Base-by-base conservation (phyloP, 257 asterid genomes). In the Phtheirospermum japonicum region DNA sequence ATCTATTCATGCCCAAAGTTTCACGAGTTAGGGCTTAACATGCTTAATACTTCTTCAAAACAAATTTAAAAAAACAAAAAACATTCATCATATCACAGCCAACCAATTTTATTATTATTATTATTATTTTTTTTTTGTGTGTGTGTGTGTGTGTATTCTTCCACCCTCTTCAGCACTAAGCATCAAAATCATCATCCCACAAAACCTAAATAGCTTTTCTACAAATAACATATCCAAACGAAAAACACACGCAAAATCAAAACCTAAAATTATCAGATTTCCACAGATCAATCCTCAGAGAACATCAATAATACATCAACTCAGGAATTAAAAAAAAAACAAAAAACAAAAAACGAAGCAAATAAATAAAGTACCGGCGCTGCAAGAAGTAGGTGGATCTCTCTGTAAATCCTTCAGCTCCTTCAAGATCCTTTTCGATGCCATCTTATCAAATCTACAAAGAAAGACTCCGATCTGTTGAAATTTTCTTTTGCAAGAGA, bases 371-470 rank as follows among this genome's bases (percentile, higher is more conserved):
- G 39, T 70, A 79, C 90, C 88, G 13, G 88, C 95, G 69, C 95
- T 83, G 83, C 90, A 86, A 23, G 90, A 83, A 58, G 88, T 76
- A 19, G 90, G 95, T 32, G 95, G 90, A 56, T 83, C 95, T 60
- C 77, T 83, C 79, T 82, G 94, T 40, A 83, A 82, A 79, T 85
- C 88, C 71, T 80, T 85, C 59, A 85, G 83, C 75, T 85, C 90
- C 75, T 85, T 86, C 83, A 81, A 65, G 68, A 86, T 86, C 75
- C 95, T 78, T 59, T 86, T 86, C 64, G 90, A 86, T 71, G 95
- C 88, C 95, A 86, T 86, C 72, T 68, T 18, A 14, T 3, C 28
- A 59, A 74, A 74, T 74, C 75, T 26, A 60, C 57, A 43, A 31
- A 16, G 45, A 16, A 31, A 62, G 43, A 42, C 43, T 17, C 73